Evolutionary conservation across 2,329 filamentous ascomycete genomes (phyloP).

Genomic region (Paecilomyces dactylethromorphus): DNA sequence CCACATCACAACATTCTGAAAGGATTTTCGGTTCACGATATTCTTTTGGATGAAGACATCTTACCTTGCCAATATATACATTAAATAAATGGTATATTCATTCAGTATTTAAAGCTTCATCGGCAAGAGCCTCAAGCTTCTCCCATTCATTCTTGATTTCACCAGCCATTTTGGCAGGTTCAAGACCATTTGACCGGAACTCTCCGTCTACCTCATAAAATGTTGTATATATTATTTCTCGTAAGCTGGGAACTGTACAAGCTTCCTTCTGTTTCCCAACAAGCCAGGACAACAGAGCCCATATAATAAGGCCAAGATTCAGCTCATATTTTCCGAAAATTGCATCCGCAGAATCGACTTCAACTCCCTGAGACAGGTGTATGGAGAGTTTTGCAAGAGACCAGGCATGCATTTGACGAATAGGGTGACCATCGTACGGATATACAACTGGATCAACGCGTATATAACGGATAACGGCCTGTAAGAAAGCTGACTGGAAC

Average conservation of each 20-base stretch:
- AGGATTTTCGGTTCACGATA: neutral
- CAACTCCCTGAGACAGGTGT: conserved; percentile 17
- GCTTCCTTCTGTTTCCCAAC: conserved; percentile 15
- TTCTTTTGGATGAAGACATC: neutral
- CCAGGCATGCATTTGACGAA: conserved; percentile 45
- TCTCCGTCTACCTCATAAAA: conserved; percentile 21
- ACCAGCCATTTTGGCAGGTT: conserved; percentile 15
- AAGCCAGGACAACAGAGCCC: conserved; percentile 25
- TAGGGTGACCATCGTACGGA: conserved; percentile 43
- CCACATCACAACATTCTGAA: neutral
- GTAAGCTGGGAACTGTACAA: conserved; percentile 25
- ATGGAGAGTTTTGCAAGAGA: conserved; percentile 24
- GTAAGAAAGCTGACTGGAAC: conserved; percentile 44
- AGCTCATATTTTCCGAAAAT: conserved; percentile 17
- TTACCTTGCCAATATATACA: neutral
- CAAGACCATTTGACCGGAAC: conserved; percentile 18
- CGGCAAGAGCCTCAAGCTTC: conserved; percentile 39
- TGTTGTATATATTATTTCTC: conserved; percentile 15
- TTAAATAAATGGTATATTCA: neutral
- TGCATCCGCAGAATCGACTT: conserved; percentile 10
- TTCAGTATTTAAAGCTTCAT: conserved; percentile 15
- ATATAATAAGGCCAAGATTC: conserved; percentile 26
- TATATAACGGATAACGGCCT: conserved; percentile 47
- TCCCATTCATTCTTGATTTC: conserved; percentile 38
- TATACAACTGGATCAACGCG: conserved; percentile 48